Evolutionary conservation across 306 rosid species (phyloP).

Genomic region (Elaeagnus macrophylla): DNA sequence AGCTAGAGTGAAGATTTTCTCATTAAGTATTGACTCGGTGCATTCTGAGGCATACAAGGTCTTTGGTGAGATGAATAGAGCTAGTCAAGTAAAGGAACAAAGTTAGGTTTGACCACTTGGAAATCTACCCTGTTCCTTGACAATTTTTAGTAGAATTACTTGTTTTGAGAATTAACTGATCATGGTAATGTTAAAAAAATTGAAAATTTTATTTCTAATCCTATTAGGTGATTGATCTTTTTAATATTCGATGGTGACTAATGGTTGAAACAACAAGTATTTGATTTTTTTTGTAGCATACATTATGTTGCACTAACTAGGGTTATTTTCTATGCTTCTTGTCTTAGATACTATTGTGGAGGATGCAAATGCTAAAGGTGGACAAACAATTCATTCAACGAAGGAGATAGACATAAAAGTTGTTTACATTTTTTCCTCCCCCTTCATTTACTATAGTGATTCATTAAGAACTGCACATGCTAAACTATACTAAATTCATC

Average conservation of each 20-base stretch:
- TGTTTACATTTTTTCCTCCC: background rate
- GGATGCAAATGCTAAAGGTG: constrained; percentile 40
- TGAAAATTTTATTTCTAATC: too few relatives aligned
- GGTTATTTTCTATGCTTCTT: background rate
- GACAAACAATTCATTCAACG: constrained; percentile 30
- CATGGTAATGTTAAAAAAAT: background rate
- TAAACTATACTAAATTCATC: constrained; percentile 8
- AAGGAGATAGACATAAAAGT: constrained; percentile 74
- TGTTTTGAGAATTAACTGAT: too few relatives aligned
- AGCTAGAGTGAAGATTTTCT: constrained; percentile 89
- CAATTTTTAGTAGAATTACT: too few relatives aligned
- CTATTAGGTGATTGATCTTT: too few relatives aligned
- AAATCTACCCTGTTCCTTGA: too few relatives aligned
- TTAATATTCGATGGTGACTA: too few relatives aligned
- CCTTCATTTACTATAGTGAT: too few relatives aligned
- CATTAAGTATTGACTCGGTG: constrained; percentile 84
- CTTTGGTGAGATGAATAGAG: constrained; percentile 95
- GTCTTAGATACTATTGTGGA: constrained; percentile 30
- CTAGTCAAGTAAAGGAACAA: constrained; percentile 74
- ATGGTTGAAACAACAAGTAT: background rate
- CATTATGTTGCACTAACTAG: background rate
- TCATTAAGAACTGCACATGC: too few relatives aligned
- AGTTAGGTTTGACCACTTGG: constrained; percentile 32
- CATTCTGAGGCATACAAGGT: constrained; percentile 97
- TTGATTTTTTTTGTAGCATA: background rate